Percentiles rank a stretch among this genome's conserved stretches.
phyloP scores from a whole-genome alignment of 2,329 filamentous ascomycete genomes.

The Pseudogymnoascus sp. region DNA sequence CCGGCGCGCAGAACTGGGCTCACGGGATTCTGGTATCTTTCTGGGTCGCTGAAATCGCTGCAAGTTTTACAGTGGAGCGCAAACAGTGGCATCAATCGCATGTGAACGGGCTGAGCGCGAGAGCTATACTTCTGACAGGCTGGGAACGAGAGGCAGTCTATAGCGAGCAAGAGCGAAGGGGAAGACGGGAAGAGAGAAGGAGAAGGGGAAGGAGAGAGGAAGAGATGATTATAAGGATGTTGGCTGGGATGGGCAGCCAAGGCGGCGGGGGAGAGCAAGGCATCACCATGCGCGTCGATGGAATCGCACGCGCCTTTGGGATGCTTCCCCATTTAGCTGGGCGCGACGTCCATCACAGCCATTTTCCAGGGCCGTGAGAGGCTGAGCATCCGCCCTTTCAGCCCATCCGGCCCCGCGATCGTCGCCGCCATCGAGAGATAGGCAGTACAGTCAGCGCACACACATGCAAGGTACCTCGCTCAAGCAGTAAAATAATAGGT shows the following conservation, averaged over 20 bases:
- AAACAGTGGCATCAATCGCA: background rate
- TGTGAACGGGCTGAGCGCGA: background rate
- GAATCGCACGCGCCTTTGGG: background rate
- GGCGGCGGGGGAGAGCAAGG: background rate
- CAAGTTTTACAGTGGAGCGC: background rate
- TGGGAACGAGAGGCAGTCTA: background rate
- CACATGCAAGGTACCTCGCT: background rate
- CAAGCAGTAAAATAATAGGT: background rate
- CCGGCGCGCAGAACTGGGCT: background rate
- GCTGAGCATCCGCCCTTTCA: background rate
- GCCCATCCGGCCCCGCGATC: background rate
- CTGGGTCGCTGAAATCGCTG: background rate
- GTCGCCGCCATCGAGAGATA: background rate
- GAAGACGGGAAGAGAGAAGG: background rate
- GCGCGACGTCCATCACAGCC: background rate
- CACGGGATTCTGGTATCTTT: background rate
- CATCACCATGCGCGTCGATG: conserved; percentile 3
- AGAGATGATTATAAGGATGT: background rate
- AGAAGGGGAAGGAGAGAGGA: background rate
- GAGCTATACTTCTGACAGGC: background rate
- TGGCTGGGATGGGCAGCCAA: background rate
- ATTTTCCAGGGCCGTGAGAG: background rate
- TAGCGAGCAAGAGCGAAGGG: background rate
- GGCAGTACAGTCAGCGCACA: background rate
- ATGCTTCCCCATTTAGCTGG: conserved; percentile 5